Evolutionary conservation across 306 rosid genomes (phyloP).

Genomic region (Cicer pinnatifidum): DNA sequence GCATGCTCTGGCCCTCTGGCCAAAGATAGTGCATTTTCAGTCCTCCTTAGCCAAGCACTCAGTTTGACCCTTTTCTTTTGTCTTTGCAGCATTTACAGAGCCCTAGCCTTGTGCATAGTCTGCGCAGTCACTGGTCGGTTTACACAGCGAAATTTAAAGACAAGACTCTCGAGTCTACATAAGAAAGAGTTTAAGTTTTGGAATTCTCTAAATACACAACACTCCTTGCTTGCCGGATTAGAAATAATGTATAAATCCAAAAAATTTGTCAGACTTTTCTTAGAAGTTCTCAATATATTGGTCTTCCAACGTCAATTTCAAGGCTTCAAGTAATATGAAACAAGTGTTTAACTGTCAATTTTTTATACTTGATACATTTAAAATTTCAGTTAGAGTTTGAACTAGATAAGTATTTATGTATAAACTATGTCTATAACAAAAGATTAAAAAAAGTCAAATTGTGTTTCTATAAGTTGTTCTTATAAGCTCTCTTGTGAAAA

Average conservation of each 20-base stretch:
- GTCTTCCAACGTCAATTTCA: neutral
- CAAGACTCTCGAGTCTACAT: neutral
- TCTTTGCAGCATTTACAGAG: neutral
- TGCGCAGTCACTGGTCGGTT: neutral
- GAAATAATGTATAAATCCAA: neutral
- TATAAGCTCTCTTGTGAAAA: too few relatives aligned
- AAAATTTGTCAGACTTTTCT: neutral
- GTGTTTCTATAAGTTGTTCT: too few relatives aligned
- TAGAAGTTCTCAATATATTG: neutral
- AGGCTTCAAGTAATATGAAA: neutral
- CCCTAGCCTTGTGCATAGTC: constrained; percentile 15
- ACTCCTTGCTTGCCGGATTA: neutral
- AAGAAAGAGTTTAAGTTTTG: neutral
- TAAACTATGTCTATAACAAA: too few relatives aligned
- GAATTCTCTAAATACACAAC: neutral
- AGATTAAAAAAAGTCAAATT: too few relatives aligned
- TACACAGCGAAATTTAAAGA: constrained; percentile 22
- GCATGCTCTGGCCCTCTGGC: neutral
- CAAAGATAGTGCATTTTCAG: neutral
- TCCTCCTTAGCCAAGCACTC: neutral
- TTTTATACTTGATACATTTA: neutral
- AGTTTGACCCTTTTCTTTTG: neutral
- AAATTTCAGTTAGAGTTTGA: neutral
- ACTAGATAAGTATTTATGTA: too few relatives aligned
- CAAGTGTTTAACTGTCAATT: neutral